Conservation (phyloP, 305 asterid species). For the Vinca major region DNA sequence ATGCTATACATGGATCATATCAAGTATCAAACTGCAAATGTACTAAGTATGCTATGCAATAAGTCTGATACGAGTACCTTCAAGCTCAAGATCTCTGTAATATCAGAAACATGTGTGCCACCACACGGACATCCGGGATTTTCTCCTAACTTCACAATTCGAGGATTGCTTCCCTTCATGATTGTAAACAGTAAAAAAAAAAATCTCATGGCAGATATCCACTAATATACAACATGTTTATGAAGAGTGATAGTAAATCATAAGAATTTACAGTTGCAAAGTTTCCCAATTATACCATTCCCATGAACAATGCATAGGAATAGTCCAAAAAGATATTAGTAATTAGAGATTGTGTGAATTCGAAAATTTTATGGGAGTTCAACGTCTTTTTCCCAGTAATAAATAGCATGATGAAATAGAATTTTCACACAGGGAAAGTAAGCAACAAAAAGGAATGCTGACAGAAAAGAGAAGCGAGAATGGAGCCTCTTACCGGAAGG, state of each 20-base stretch:
- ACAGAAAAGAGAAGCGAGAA: constrained; percentile 6
- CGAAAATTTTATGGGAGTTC: too few relatives aligned
- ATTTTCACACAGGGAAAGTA: neutral
- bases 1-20: neutral
- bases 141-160: constrained; percentile 58
- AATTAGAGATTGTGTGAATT: too few relatives aligned
- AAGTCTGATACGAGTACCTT: constrained; percentile 33
- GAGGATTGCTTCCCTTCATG: constrained; percentile 62
- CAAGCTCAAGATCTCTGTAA: constrained; percentile 45
- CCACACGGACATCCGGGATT: constrained; percentile 78
- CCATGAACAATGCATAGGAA: neutral
- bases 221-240: neutral
- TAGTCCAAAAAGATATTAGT: neutral
- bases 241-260: neutral
- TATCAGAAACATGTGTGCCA: constrained; percentile 63
- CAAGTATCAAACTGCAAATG: neutral
- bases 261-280: neutral
- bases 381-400: neutral
- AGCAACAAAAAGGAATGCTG: neutral
- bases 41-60: neutral
- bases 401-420: neutral
- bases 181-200: neutral
- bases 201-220: neutral
- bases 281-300: neutral
- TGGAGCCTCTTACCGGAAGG: constrained; percentile 38